Conservation (phyloP, 2,329 filamentous ascomycete genomes). For the Fusarium buharicum region DNA sequence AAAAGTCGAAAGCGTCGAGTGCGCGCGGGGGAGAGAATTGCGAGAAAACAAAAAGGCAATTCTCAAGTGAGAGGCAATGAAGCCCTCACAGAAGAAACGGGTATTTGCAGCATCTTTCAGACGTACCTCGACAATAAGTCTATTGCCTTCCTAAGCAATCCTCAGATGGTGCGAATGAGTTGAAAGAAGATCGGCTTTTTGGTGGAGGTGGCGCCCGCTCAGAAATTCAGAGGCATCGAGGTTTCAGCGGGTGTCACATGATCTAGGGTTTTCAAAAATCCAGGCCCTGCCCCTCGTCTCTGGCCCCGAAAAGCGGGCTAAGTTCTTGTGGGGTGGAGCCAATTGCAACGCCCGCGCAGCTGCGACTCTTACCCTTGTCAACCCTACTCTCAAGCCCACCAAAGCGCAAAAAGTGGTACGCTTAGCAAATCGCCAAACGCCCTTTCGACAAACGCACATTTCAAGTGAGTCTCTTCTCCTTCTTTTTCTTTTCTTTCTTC, state of each 20-base stretch:
- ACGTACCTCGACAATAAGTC: slow-evolving; percentile 71
- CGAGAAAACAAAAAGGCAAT: slow-evolving; percentile 21
- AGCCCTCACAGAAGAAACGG: slow-evolving; percentile 44
- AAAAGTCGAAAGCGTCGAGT: slow-evolving; percentile 27
- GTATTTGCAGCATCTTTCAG: slow-evolving; percentile 61
- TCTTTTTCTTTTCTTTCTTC: slow-evolving; percentile 36
- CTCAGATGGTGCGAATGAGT: slow-evolving; percentile 61
- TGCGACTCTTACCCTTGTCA: slow-evolving; percentile 34
- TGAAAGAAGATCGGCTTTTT: slow-evolving; percentile 44
- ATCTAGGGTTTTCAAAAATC: slow-evolving; percentile 43
- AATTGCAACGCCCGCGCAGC: neutral
- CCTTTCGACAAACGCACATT: slow-evolving; percentile 46
- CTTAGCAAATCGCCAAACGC: slow-evolving; percentile 38
- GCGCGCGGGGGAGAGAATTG: slow-evolving; percentile 24
- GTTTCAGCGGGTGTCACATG: slow-evolving; percentile 44
- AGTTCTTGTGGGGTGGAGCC: slow-evolving; percentile 5
- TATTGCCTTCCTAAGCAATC: slow-evolving; percentile 72
- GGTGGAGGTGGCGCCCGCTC: slow-evolving; percentile 47
- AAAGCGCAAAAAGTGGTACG: slow-evolving; percentile 37
- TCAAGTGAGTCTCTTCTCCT: slow-evolving; percentile 47
- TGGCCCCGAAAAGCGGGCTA: too few relatives aligned
- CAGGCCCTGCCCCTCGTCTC: slow-evolving; percentile 30
- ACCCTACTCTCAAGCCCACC: slow-evolving; percentile 10
- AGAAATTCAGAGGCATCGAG: slow-evolving; percentile 42
- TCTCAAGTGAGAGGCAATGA: slow-evolving; percentile 50